Base-by-base conservation (phyloP, 371 early-diverging fungal species). In the Mucor ambiguus region DNA sequence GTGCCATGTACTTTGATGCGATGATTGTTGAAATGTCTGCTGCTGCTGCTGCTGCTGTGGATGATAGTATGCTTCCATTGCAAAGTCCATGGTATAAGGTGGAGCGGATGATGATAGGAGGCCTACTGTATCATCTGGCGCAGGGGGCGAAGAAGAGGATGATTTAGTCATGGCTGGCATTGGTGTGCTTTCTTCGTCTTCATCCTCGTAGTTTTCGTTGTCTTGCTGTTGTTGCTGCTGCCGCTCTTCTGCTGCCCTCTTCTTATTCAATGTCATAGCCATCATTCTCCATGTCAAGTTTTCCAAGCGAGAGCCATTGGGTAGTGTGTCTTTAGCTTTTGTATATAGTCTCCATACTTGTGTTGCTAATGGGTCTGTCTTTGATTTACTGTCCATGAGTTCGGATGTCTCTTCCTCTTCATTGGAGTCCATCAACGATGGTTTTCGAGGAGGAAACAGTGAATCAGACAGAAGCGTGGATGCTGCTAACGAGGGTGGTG, bases 241-340 rank as follows among this genome's bases (percentile, higher is more conserved):
- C 35, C 22, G 28, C 60, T 11, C 64, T 65, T 66, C 61, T 76
- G 55, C 35, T 28, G 28, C 60, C 5, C 64, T 65, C 65, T 82
- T 77, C 48, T 84, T 80, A 60, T 75, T 83, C 16, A 85, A 62
- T 8, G 81, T 79, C 80, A 89, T 81, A 7, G 87, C 85, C 91
- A 90, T 89, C 79, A 86, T 84, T 37, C 91, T 79, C 91, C 91
- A 91, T 1, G 89, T 85, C 49, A 89, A 58, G 70, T 91, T 91
- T 67, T 91, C 91, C 16, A 90, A 64, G 16, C 91, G 80, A 48
- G 80, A 74, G 26, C 87, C 89, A 48, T 91, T 78, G 3, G 89
- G 89, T 29, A 89, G 59, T 14, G 73, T 79, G 58, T 89, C 87
- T 70, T 88, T 89, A n/a, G 90, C 88, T 65, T 89, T 89, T 26